phyloP scores from a whole-genome alignment of 208 protist species.

The Trypanosoma platydactyli region DNA sequence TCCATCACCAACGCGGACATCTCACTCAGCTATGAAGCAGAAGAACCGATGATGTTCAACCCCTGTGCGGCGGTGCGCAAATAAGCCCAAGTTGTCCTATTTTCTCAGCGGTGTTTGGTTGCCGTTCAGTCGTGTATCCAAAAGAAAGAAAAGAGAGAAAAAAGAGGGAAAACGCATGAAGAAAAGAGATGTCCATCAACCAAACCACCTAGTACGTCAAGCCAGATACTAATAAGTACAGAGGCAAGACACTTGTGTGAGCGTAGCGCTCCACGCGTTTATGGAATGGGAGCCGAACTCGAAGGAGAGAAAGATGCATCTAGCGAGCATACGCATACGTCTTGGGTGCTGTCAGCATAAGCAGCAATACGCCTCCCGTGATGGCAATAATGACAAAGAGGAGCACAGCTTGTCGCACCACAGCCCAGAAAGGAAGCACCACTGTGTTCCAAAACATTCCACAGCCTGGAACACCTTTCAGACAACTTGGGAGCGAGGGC shows the following conservation, averaged over 20 bases:
- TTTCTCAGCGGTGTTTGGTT: too few relatives aligned
- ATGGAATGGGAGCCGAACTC: not conserved
- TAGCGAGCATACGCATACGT: slow-evolving; percentile 27
- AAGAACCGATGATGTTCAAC: not conserved
- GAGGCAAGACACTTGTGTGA: too few relatives aligned
- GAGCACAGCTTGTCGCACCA: slow-evolving; percentile 51
- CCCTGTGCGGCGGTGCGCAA: too few relatives aligned
- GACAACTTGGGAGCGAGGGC: slow-evolving; percentile 23
- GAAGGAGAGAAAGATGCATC: not conserved
- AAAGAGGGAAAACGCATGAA: too few relatives aligned
- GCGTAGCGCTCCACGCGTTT: too few relatives aligned
- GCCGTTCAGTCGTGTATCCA: too few relatives aligned
- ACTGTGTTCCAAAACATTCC: slow-evolving; percentile 51
- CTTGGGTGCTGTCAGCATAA: slow-evolving; percentile 50
- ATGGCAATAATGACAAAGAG: slow-evolving; percentile 41
- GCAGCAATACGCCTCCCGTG: slow-evolving; percentile 33
- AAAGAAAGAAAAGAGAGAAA: too few relatives aligned
- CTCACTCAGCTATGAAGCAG: not conserved
- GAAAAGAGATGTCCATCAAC: too few relatives aligned
- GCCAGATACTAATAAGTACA: too few relatives aligned
- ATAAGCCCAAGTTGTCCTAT: too few relatives aligned
- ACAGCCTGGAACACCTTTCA: slow-evolving; percentile 43
- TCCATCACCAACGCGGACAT: slow-evolving; percentile 20
- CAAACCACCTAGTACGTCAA: too few relatives aligned
- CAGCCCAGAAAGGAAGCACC: slow-evolving; percentile 57